These are phyloP conservation scores for Hymenoscyphus infarciens DNA, from an alignment of 2,329 filamentous ascomycete genomes.

Conservation along the genomic window DNA sequence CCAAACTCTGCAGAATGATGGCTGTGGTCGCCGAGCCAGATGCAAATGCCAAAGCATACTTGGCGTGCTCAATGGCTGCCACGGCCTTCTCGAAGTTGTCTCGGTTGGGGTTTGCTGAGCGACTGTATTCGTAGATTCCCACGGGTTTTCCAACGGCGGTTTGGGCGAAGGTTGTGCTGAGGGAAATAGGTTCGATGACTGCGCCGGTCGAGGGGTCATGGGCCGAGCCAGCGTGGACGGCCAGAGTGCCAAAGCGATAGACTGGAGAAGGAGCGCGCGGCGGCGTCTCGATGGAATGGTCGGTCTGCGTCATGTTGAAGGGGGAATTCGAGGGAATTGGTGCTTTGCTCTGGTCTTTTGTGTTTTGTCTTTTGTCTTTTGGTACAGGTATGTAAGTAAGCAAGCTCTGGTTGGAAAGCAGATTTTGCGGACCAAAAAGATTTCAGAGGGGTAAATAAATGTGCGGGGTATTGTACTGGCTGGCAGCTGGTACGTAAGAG, in stretches of 20 bases:
- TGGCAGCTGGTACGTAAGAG: no score
- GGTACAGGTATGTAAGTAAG: no score
- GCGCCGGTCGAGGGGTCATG: conserved; percentile 90
- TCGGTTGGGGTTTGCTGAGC: conserved; percentile 91
- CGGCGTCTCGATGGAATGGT: conserved; percentile 66
- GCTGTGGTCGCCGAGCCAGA: conserved; percentile 94
- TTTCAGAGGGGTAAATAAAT: no score
- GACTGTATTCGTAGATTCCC: conserved; percentile 87
- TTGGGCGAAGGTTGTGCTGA: conserved; percentile 97
- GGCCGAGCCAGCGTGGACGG: conserved; percentile 88
- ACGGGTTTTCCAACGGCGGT: conserved; percentile 81
- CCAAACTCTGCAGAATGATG: conserved; percentile 86
- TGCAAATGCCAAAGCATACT: conserved; percentile 89
- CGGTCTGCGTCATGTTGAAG: conserved; percentile 28
- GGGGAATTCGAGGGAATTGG: no score
- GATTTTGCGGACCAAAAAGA: no score
- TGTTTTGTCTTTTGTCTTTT: no score
- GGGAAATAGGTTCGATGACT: conserved; percentile 92
- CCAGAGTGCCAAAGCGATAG: conserved; percentile 84
- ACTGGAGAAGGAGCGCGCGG: conserved; percentile 69
- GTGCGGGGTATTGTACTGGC: no score
- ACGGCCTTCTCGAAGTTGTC: conserved; percentile 91
- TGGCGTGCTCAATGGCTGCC: conserved; percentile 87
- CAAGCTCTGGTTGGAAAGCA: no score
- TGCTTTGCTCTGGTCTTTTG: no score